Conservation (phyloP, 2,329 filamentous ascomycete genomes). For the Rachicladosporium sp. region DNA sequence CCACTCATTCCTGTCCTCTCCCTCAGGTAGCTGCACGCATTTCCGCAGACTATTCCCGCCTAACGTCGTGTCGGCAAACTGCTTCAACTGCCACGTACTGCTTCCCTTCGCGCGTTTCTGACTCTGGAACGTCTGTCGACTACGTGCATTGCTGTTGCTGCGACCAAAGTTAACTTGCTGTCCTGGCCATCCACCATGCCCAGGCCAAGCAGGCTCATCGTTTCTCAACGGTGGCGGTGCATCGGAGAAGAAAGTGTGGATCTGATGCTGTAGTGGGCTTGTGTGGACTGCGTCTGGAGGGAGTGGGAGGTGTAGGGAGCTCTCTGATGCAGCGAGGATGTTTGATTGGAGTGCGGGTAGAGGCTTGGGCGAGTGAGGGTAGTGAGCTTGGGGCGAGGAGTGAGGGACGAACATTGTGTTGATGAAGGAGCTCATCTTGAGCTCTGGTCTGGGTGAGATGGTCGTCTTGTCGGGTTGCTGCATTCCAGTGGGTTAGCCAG, state of each 20-base stretch:
- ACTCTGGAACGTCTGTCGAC: slow-evolving; percentile 82
- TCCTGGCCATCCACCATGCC: too few species aligned
- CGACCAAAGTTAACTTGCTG: slow-evolving; percentile 10
- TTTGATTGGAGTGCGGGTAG: slow-evolving; percentile 33
- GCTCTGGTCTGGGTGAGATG: not conserved
- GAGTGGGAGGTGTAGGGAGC: slow-evolving; percentile 22
- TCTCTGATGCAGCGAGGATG: slow-evolving; percentile 30
- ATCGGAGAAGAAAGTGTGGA: slow-evolving; percentile 15
- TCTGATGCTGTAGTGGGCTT: slow-evolving; percentile 22
- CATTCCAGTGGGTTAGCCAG: too few species aligned
- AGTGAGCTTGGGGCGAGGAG: slow-evolving; percentile 20
- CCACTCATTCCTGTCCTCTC: slow-evolving; percentile 97
- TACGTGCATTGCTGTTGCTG: slow-evolving; percentile 45
- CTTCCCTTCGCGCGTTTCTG: slow-evolving; percentile 76
- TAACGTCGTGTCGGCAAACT: slow-evolving; percentile 94
- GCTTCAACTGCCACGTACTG: slow-evolving; percentile 82
- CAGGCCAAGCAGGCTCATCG: too few species aligned
- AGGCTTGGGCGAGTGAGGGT: slow-evolving; percentile 22
- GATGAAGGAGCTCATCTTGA: slow-evolving; percentile 62
- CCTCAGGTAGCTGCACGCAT: slow-evolving; percentile 91
- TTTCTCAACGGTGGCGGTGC: too few species aligned
- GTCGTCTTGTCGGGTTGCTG: too few species aligned
- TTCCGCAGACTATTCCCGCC: slow-evolving; percentile 91
- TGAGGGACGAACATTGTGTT: slow-evolving; percentile 60
- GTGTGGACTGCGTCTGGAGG: slow-evolving; percentile 20